These are phyloP conservation scores for Solanum acaule DNA, from an alignment of 257 asterid genomes.

Conservation along the genomic window DNA sequence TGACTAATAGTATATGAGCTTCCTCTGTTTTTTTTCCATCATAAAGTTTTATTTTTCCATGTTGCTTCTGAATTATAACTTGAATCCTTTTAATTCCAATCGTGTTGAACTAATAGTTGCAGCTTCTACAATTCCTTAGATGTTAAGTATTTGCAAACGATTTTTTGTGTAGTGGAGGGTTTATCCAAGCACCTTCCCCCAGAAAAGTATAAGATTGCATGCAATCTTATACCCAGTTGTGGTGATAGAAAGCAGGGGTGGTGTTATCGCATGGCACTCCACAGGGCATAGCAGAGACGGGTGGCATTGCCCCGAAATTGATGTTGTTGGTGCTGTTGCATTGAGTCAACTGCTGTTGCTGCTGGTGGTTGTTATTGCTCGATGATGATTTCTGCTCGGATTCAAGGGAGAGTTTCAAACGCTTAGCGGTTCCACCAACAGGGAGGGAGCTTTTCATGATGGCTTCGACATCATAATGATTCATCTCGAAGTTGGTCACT, in stretches of 20 bases:
- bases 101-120: too few relatives aligned
- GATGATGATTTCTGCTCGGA: conserved; percentile 31
- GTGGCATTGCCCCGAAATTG: conserved; percentile 48
- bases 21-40: too few relatives aligned
- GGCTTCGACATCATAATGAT: conserved; percentile 74
- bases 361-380: conserved; percentile 1
- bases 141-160: too few relatives aligned
- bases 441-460: conserved; percentile 83
- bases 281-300: conserved; percentile 26
- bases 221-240: conserved; percentile 24
- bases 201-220: too few relatives aligned
- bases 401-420: conserved; percentile 59
- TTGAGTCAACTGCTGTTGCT: conserved; percentile 19
- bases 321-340: conserved; percentile 35
- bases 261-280: conserved; percentile 55
- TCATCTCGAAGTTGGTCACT: conserved; percentile 90
- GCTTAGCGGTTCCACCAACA: conserved; percentile 72
- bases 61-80: too few relatives aligned
- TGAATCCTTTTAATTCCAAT: too few relatives aligned
- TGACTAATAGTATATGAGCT: too few relatives aligned
- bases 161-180: too few relatives aligned
- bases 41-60: too few relatives aligned
- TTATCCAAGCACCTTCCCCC: too few relatives aligned
- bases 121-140: too few relatives aligned
- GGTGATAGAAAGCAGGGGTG: conserved; percentile 21